phyloP scores from a whole-genome alignment of 1,284 basidiomycete genomes.

The Sanghuangporus baumii region DNA sequence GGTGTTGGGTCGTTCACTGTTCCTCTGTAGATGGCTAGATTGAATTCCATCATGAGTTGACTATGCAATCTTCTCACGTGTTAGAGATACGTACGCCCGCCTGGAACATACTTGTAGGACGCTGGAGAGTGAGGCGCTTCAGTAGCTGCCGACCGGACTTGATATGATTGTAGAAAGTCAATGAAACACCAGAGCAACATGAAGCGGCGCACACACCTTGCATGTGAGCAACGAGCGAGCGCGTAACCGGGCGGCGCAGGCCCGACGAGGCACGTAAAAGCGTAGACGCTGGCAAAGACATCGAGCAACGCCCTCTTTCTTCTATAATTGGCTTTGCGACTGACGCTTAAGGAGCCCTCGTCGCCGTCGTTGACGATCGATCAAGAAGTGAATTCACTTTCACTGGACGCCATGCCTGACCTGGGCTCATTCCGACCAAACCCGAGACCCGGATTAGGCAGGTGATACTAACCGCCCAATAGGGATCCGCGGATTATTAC shows the following conservation, averaged over 20 bases:
- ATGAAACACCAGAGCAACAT: neutral
- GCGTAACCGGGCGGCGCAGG: constrained; percentile 10
- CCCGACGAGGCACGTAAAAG: constrained; percentile 8
- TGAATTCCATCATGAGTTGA: neutral
- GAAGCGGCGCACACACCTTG: constrained; percentile 6
- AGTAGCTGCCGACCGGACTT: neutral
- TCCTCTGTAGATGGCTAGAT: constrained; percentile 82
- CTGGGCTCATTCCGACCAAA: neutral
- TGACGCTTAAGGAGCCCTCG: neutral
- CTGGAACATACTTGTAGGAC: constrained; percentile 46
- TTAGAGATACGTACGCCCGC: constrained; percentile 54
- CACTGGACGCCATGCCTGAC: neutral
- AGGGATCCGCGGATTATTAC: neutral
- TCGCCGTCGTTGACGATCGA: constrained; percentile 9
- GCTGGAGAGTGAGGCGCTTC: neutral
- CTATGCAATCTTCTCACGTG: neutral
- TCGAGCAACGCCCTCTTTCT: neutral
- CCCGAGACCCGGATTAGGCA: neutral
- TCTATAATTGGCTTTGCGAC: neutral
- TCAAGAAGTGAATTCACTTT: neutral
- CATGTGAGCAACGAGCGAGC: constrained; percentile 12
- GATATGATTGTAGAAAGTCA: neutral
- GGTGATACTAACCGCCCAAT: neutral
- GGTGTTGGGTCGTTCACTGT: constrained; percentile 93
- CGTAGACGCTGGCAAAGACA: neutral